Evolutionary conservation across 805 yeast genomes (phyloP).

Genomic region (Lipomyces chichibuensis): DNA sequence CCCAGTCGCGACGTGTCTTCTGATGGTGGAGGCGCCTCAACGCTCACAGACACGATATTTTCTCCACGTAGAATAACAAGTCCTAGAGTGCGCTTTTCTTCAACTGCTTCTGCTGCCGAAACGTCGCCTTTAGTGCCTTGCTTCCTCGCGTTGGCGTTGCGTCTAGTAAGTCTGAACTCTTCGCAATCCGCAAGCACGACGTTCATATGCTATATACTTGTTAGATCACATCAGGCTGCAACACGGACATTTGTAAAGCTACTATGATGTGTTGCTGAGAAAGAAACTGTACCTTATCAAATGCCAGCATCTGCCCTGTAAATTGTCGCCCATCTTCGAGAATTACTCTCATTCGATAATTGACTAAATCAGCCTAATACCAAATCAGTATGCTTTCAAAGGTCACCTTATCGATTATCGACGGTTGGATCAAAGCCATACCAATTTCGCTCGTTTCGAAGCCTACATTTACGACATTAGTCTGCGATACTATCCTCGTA

Average conservation of each 20-base stretch:
- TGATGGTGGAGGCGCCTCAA: constrained; percentile 64
- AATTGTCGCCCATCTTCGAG: constrained; percentile 78
- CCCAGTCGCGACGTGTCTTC: constrained; percentile 45
- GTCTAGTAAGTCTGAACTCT: constrained; percentile 76
- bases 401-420: background rate
- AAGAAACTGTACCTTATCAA: constrained; percentile 60
- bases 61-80: constrained; percentile 86
- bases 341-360: constrained; percentile 71
- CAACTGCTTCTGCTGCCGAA: constrained; percentile 50
- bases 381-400: background rate
- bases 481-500: background rate
- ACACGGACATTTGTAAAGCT: background rate
- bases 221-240: background rate
- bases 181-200: constrained; percentile 81
- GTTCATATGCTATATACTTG: constrained; percentile 62
- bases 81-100: constrained; percentile 78
- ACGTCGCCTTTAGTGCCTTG: constrained; percentile 34
- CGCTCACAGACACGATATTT: constrained; percentile 69
- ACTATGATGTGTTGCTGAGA: background rate
- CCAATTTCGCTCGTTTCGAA: constrained; percentile 38
- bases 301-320: constrained; percentile 80
- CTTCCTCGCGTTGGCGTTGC: constrained; percentile 48
- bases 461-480: constrained; percentile 22
- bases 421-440: constrained; percentile 6
- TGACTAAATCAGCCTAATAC: constrained; percentile 61